These are phyloP conservation scores for Plasmodium falciparum DNA, from an alignment of 169 alveolate genomes.

Conservation along the genomic window DNA sequence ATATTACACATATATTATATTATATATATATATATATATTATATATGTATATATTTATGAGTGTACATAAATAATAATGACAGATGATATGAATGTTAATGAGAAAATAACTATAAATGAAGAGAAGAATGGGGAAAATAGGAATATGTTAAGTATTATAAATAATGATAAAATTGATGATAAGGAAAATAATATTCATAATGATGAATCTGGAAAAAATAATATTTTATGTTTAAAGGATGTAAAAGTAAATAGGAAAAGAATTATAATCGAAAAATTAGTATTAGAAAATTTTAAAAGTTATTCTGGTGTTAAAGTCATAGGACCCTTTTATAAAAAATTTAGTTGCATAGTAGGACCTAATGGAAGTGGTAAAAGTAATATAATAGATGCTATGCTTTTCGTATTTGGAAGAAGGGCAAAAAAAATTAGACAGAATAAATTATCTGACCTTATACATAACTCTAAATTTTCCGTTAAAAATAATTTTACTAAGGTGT, in stretches of 20 bases:
- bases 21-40: no score
- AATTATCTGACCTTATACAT: conserved; percentile 95
- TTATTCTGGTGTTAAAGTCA: conserved; percentile 93
- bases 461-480: conserved; percentile 90
- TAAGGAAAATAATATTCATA: not conserved
- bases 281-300: conserved; percentile 96
- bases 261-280: conserved; percentile 92
- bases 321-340: conserved; percentile 95
- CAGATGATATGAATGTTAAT: conserved; percentile 14
- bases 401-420: conserved; percentile 99
- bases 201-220: not conserved
- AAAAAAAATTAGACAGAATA: conserved; percentile 96
- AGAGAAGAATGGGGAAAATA: not conserved
- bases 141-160: conserved; percentile 7
- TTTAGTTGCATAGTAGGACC: conserved; percentile 97
- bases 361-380: conserved; percentile 99
- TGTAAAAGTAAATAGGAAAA: conserved; percentile 5
- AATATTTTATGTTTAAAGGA: conserved; percentile 1
- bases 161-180: conserved; percentile 8
- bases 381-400: conserved; percentile 98
- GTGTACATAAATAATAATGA: conserved; percentile 1
- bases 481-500: conserved; percentile 91
- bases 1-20: no score
- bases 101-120: not conserved
- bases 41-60: no score